Percentiles rank a stretch among this genome's conserved stretches.
Evolutionary conservation across 208 protist species (phyloP).

Genomic region (Crithidia fasciculata): DNA sequence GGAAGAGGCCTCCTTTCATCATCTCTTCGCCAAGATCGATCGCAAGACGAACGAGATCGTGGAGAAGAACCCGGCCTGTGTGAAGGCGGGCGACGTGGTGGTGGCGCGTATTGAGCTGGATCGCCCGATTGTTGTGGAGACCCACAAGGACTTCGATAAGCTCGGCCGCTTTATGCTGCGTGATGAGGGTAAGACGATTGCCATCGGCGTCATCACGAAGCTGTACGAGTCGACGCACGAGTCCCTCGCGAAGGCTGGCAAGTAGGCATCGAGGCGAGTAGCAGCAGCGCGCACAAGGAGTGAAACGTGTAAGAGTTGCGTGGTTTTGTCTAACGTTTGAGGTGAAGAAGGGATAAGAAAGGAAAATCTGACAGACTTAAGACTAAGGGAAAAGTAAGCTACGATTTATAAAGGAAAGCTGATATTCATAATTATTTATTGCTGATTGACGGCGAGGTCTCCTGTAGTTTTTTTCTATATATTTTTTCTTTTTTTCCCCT

Average conservation of each 20-base stretch:
- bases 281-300: too few species aligned
- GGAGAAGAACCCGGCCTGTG: slow-evolving; percentile 93
- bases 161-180: slow-evolving; percentile 97
- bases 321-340: too few species aligned
- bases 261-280: slow-evolving; percentile 4
- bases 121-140: slow-evolving; percentile 91
- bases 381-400: neutral
- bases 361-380: neutral
- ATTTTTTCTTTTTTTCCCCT: neutral
- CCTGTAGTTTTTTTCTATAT: slow-evolving; percentile 14
- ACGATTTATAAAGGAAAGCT: neutral
- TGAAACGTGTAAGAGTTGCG: too few species aligned
- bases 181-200: slow-evolving; percentile 94
- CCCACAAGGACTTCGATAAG: slow-evolving; percentile 95
- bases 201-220: slow-evolving; percentile 90
- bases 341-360: neutral
- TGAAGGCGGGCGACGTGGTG: slow-evolving; percentile 92
- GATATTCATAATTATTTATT: too few species aligned
- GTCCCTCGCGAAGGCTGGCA: slow-evolving; percentile 55
- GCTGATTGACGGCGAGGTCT: too few species aligned
- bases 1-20: slow-evolving; percentile 93
- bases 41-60: slow-evolving; percentile 91
- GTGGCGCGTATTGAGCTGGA: slow-evolving; percentile 91
- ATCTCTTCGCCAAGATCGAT: slow-evolving; percentile 92
- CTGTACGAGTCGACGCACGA: slow-evolving; percentile 86